phyloP scores from a whole-genome alignment of 805 yeast species.

The Teunomyces lycoperdinae region DNA sequence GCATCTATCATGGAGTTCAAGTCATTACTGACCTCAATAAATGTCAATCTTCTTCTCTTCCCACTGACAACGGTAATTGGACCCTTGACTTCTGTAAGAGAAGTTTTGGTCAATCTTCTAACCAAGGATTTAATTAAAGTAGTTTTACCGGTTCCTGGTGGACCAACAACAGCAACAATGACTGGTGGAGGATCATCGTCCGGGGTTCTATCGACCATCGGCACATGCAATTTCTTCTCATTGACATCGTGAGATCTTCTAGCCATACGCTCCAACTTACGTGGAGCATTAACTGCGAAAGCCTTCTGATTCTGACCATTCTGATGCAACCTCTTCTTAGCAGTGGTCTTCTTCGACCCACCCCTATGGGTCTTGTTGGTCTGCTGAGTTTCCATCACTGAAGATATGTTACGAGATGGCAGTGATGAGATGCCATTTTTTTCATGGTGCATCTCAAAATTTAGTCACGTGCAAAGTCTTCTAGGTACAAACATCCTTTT shows the following conservation, averaged over 20 bases:
- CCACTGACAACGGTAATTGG: slow-evolving; percentile 97
- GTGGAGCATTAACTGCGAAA: slow-evolving; percentile 57
- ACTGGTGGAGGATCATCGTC: slow-evolving; percentile 98
- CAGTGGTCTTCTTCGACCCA: slow-evolving; percentile 44
- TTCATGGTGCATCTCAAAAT: slow-evolving; percentile 1
- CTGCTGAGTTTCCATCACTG: slow-evolving; percentile 42
- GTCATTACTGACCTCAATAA: slow-evolving; percentile 90
- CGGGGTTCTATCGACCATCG: slow-evolving; percentile 96
- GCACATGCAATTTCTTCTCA: slow-evolving; percentile 88
- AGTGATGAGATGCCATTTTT: slow-evolving; percentile 5
- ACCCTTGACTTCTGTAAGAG: slow-evolving; percentile 83
- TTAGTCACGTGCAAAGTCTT: not conserved
- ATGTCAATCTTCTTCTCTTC: slow-evolving; percentile 86
- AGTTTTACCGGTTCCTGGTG: slow-evolving; percentile 97
- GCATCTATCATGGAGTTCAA: slow-evolving; percentile 94
- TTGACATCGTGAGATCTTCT: slow-evolving; percentile 77
- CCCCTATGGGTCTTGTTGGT: slow-evolving; percentile 81
- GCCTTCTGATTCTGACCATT: slow-evolving; percentile 61
- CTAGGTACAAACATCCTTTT: not conserved
- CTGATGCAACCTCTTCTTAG: slow-evolving; percentile 83
- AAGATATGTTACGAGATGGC: not conserved
- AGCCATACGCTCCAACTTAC: slow-evolving; percentile 81
- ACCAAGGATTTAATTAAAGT: slow-evolving; percentile 88
- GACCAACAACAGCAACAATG: slow-evolving; percentile 95
- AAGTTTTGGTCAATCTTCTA: slow-evolving; percentile 81